phyloP scores from a whole-genome alignment of 2,329 filamentous ascomycete species.

The Fusarium duplospermum region DNA sequence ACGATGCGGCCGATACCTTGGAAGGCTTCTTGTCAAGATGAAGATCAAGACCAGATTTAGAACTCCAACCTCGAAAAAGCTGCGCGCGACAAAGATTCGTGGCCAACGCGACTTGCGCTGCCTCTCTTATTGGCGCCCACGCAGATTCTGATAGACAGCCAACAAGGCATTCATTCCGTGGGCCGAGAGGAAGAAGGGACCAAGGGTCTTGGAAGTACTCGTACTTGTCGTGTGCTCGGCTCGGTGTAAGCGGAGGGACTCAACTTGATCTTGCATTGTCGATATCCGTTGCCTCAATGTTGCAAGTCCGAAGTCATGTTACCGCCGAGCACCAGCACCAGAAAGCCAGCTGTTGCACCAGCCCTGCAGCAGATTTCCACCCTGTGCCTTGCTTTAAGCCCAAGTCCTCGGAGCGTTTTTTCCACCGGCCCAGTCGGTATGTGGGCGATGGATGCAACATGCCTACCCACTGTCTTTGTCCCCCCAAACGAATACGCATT shows the following conservation, averaged over 20 bases:
- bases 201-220: not conserved
- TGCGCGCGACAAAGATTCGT: not conserved
- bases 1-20: constrained; percentile 33
- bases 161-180: constrained; percentile 19
- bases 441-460: constrained; percentile 22
- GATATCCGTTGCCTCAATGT: not conserved
- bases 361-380: not conserved
- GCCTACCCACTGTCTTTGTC: constrained; percentile 14
- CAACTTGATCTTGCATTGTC: not conserved
- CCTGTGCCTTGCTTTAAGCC: constrained; percentile 6
- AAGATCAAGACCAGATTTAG: constrained; percentile 40
- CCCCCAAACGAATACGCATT: constrained; percentile 6
- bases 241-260: constrained; percentile 12
- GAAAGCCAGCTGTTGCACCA: not conserved
- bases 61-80: constrained; percentile 19
- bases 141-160: constrained; percentile 27
- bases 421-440: not conserved
- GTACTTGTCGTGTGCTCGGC: not conserved
- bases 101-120: constrained; percentile 11
- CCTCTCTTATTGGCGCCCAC: constrained; percentile 26
- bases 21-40: constrained; percentile 33
- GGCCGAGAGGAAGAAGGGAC: constrained; percentile 18
- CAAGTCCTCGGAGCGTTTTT: not conserved
- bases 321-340: not conserved
- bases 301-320: constrained; percentile 4